Percentiles rank a stretch among this genome's conserved stretches.
Evolutionary conservation across 805 yeast genomes (phyloP).

Genomic region (Cyberlindnera xylosilytica): DNA sequence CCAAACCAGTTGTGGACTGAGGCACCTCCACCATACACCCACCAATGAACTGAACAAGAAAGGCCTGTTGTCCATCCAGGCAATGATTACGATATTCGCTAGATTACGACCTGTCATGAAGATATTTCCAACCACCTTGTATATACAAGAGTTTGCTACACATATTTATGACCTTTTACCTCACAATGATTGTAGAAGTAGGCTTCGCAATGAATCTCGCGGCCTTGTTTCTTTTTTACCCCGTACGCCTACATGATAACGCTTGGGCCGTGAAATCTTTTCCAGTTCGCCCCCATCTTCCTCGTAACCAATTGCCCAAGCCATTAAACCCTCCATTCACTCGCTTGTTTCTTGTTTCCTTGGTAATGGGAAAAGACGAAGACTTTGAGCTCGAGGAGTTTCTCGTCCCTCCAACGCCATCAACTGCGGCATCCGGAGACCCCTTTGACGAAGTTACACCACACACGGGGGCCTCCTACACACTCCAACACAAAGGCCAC

Average conservation of each 20-base stretch:
- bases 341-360: background rate
- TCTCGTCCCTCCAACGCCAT: background rate
- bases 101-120: background rate
- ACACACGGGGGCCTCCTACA: background rate
- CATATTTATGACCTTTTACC: background rate
- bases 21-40: constrained; percentile 19
- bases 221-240: background rate
- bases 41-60: constrained; percentile 1
- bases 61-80: background rate
- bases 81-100: background rate
- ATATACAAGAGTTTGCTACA: background rate
- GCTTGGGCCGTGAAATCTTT: no score
- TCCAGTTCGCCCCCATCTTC: no score
- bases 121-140: background rate
- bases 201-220: background rate
- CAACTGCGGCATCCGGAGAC: background rate
- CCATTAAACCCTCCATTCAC: background rate
- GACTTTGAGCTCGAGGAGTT: background rate
- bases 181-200: no score
- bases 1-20: constrained; percentile 15
- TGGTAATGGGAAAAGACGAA: background rate
- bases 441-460: background rate
- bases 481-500: constrained; percentile 2
- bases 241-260: background rate
- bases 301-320: no score